Percentiles rank a stretch among this genome's conserved stretches.
Evolutionary conservation across 78 protist genomes (phyloP).

Genomic region (Speleostelium caveatum): DNA sequence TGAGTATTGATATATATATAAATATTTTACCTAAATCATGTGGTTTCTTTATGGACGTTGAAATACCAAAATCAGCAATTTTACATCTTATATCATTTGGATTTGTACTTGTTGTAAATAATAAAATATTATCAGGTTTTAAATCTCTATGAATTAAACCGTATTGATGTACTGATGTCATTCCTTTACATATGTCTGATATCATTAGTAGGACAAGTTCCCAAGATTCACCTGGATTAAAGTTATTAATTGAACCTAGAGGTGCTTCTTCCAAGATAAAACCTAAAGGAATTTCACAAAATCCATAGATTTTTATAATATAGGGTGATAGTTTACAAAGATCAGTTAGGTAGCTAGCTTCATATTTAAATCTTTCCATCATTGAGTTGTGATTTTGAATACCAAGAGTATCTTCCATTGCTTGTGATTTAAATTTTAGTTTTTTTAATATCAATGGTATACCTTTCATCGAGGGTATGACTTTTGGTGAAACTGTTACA

Average conservation of each 20-base stretch:
- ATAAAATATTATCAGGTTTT: conserved; percentile 85
- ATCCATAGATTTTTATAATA: not conserved
- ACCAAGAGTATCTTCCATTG: not conserved
- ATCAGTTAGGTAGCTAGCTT: not conserved
- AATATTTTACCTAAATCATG: too few relatives aligned
- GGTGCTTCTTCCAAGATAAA: not conserved
- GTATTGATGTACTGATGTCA: conserved; percentile 79
- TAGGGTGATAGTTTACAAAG: not conserved
- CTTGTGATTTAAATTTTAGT: not conserved
- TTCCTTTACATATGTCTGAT: conserved; percentile 13
- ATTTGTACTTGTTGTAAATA: not conserved
- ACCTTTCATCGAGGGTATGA: not conserved
- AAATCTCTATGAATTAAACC: conserved; percentile 73
- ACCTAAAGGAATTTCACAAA: not conserved
- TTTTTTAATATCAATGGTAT: not conserved
- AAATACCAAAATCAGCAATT: not conserved
- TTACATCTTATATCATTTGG: not conserved
- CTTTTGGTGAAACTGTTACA: not conserved
- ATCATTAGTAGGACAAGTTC: not conserved
- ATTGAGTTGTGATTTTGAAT: not conserved
- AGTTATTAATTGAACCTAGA: not conserved
- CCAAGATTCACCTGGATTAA: not conserved
- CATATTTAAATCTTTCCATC: not conserved
- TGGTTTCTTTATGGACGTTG: not conserved
- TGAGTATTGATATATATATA: too few relatives aligned